Conservation (phyloP, 169 alveolate species). For the Plasmodium berghei region DNA sequence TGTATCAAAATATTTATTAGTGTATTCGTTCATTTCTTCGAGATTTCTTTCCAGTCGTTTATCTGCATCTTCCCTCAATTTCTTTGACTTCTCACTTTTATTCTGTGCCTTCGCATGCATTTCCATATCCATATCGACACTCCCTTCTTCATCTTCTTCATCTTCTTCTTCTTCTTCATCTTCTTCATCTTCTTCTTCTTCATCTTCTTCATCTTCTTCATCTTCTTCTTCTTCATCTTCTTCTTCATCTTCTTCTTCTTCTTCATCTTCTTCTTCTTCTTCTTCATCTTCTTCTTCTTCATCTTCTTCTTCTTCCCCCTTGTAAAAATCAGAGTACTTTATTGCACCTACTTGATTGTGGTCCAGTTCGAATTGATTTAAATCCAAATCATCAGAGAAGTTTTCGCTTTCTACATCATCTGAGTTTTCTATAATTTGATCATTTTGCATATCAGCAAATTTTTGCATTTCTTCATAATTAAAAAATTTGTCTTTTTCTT, state of each 20-base stretch:
- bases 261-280: slow-evolving; percentile 49
- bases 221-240: slow-evolving; percentile 43
- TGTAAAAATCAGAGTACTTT: slow-evolving; percentile 37
- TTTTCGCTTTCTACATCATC: slow-evolving; percentile 4
- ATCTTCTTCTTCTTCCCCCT: slow-evolving; percentile 41
- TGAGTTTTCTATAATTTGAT: neutral
- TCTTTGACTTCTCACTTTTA: slow-evolving; percentile 10
- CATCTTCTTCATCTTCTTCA: neutral
- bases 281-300: slow-evolving; percentile 30
- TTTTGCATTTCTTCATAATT: slow-evolving; percentile 45
- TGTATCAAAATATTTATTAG: neutral
- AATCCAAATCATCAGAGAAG: slow-evolving; percentile 25
- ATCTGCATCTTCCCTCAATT: slow-evolving; percentile 13
- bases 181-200: slow-evolving; percentile 20
- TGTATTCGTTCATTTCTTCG: slow-evolving; percentile 17
- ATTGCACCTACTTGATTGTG: neutral
- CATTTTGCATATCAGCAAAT: slow-evolving; percentile 34
- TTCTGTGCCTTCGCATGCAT: slow-evolving; percentile 72
- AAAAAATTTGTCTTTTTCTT: slow-evolving; percentile 30
- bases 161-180: neutral
- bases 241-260: slow-evolving; percentile 28
- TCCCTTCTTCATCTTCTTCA: slow-evolving; percentile 20
- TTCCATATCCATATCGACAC: slow-evolving; percentile 74
- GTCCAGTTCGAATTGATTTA: slow-evolving; percentile 35
- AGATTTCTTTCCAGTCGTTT: slow-evolving; percentile 14